Conservation (phyloP, 306 rosid species). For the Sophora flavescens region DNA sequence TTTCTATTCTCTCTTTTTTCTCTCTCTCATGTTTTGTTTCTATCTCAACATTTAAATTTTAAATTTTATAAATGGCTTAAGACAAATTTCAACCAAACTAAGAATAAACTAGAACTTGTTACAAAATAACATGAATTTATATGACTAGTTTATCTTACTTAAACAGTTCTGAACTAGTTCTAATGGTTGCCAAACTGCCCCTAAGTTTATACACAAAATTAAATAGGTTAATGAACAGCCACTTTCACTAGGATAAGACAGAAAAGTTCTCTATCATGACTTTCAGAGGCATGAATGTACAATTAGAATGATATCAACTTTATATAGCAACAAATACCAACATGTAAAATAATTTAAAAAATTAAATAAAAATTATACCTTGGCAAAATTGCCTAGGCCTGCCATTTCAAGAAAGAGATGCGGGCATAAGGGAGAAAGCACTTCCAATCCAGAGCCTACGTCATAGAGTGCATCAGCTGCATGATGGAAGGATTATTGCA, state of each 20-base stretch:
- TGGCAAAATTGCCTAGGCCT: constrained; percentile 92
- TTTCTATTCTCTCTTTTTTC: no score
- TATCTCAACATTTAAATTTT: no score
- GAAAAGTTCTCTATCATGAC: constrained; percentile 10
- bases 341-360: background rate
- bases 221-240: constrained; percentile 1
- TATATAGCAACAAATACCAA: constrained; percentile 26
- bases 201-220: constrained; percentile 5
- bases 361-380: constrained; percentile 56
- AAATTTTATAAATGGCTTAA: no score
- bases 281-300: constrained; percentile 1
- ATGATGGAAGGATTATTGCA: constrained; percentile 42
- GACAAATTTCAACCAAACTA: no score
- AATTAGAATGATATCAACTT: constrained; percentile 11
- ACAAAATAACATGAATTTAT: no score
- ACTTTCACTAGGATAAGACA: constrained; percentile 5
- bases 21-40: background rate
- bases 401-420: constrained; percentile 96
- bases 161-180: no score
- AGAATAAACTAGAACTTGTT: background rate
- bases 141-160: no score
- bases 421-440: constrained; percentile 95
- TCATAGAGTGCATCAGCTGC: constrained; percentile 96
- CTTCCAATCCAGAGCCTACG: constrained; percentile 93
- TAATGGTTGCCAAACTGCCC: no score